Evolutionary conservation across 2,329 filamentous ascomycete species (phyloP).

Genomic region (Neofusicoccum laricinum): DNA sequence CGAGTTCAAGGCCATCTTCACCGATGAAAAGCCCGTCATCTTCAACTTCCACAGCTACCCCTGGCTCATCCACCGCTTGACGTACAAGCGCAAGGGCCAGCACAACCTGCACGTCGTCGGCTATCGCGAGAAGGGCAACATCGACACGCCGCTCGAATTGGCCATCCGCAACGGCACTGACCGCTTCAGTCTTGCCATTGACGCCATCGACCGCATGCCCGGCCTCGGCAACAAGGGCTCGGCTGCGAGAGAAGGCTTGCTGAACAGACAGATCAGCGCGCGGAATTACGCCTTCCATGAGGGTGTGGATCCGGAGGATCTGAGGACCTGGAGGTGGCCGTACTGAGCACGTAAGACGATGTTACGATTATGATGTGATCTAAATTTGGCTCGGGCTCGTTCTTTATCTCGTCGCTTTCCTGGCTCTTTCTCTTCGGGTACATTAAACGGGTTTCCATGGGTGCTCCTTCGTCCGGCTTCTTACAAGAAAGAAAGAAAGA

Average conservation of each 20-base stretch:
- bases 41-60: constrained; percentile 87
- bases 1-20: constrained; percentile 70
- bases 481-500: not conserved
- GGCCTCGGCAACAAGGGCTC: constrained; percentile 62
- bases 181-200: constrained; percentile 72
- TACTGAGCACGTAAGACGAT: constrained; percentile 22
- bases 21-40: constrained; percentile 67
- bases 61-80: constrained; percentile 73
- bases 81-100: constrained; percentile 70
- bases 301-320: constrained; percentile 66
- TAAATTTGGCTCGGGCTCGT: not conserved
- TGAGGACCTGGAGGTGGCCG: constrained; percentile 67
- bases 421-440: not conserved
- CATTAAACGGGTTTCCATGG: not conserved
- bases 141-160: constrained; percentile 75
- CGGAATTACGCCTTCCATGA: constrained; percentile 63
- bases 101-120: constrained; percentile 70
- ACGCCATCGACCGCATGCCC: constrained; percentile 68
- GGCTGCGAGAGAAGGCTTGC: constrained; percentile 60
- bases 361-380: not conserved
- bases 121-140: constrained; percentile 81
- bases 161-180: constrained; percentile 76
- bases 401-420: not conserved
- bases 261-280: constrained; percentile 63
- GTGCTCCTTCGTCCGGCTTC: not conserved